A percentile compares a stretch with the other conserved stretches of the same genome.
Conservation (phyloP, 2,329 filamentous ascomycete species). For the Fusarium odoratissimum region DNA sequence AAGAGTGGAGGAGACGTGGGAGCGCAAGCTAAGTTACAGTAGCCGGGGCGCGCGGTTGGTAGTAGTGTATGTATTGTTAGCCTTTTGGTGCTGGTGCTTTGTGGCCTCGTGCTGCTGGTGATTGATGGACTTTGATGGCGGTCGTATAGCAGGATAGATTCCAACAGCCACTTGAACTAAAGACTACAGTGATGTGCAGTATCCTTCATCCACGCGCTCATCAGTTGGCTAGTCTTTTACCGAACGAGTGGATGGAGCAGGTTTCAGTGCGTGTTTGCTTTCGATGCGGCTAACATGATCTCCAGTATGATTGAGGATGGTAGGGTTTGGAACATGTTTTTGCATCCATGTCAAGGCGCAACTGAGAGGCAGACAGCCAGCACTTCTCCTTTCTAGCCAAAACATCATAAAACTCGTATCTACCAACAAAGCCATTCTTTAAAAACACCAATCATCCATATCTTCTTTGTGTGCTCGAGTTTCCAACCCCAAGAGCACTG, state of each 20-base stretch:
- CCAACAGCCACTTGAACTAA: neutral
- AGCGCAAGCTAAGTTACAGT: slow-evolving; percentile 19
- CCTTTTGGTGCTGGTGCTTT: neutral
- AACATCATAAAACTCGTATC: neutral
- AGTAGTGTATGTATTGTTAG: neutral
- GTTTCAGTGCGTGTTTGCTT: neutral
- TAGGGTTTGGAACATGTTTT: neutral
- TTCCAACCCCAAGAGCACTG: slow-evolving; percentile 21
- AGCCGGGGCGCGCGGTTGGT: slow-evolving; percentile 41
- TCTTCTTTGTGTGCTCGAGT: slow-evolving; percentile 14
- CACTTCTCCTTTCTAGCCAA: neutral
- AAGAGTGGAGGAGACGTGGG: slow-evolving; percentile 19
- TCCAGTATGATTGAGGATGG: neutral
- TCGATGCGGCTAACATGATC: slow-evolving; percentile 9
- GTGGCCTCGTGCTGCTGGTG: neutral
- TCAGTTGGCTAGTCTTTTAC: neutral
- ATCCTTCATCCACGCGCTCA: neutral
- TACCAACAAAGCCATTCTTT: neutral
- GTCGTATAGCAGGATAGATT: slow-evolving; percentile 13
- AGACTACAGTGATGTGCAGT: neutral
- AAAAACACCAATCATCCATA: neutral
- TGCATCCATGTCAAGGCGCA: neutral
- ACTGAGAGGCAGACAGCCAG: neutral
- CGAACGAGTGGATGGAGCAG: slow-evolving; percentile 6
- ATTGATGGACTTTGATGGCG: neutral